phyloP scores from a whole-genome alignment of 2,329 filamentous ascomycete genomes.

The Microascus cirrosus region DNA sequence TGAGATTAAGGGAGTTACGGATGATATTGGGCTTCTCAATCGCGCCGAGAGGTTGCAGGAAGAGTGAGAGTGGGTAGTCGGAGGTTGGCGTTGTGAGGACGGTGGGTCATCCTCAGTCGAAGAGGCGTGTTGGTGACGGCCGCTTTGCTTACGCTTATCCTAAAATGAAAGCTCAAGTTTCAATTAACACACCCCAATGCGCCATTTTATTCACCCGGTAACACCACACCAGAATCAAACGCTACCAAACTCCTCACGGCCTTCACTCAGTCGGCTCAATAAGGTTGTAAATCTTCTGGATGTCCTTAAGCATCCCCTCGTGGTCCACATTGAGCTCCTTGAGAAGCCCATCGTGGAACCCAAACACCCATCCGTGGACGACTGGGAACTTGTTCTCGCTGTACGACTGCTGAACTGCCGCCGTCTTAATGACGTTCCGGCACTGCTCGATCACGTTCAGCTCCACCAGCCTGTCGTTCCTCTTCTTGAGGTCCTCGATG shows the following conservation, averaged over 20 bases:
- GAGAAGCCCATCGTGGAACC: slow-evolving; percentile 54
- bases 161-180: background rate
- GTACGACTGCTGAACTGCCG: slow-evolving; percentile 64
- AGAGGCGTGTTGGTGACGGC: too few relatives aligned
- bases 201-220: background rate
- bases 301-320: slow-evolving; percentile 39
- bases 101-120: too few relatives aligned
- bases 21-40: slow-evolving; percentile 16
- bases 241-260: background rate
- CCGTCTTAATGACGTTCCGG: slow-evolving; percentile 68
- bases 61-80: background rate
- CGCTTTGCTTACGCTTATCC: background rate
- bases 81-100: background rate
- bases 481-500: slow-evolving; percentile 44
- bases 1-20: slow-evolving; percentile 36
- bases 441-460: slow-evolving; percentile 74
- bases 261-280: slow-evolving; percentile 13
- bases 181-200: background rate
- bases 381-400: slow-evolving; percentile 52
- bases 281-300: slow-evolving; percentile 56
- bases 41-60: background rate
- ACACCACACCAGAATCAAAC: background rate
- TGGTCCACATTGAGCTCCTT: slow-evolving; percentile 55
- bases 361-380: slow-evolving; percentile 66
- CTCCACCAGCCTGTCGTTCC: slow-evolving; percentile 65